phyloP scores from a whole-genome alignment of 768 basidiomycete species.

The Mycena albidolilacea region DNA sequence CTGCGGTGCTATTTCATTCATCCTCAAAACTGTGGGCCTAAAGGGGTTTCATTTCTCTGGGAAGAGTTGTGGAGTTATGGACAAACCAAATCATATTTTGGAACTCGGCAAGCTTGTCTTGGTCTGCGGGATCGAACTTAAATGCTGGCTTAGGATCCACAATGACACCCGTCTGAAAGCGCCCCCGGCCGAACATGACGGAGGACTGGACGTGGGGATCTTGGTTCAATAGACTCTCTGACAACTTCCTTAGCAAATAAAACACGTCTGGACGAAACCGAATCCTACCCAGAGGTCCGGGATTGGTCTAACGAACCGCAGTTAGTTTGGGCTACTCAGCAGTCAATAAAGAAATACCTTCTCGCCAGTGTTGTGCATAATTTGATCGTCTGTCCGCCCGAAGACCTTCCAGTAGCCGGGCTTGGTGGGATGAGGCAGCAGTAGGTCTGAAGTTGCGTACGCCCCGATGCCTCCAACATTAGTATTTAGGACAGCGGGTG shows the following conservation, averaged over 20 bases:
- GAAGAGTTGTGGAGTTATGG: neutral
- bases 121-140: conserved; percentile 43
- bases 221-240: conserved; percentile 54
- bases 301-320: neutral
- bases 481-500: conserved; percentile 50
- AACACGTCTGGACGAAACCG: neutral
- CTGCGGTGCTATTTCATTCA: too few relatives aligned
- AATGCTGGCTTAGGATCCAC: conserved; percentile 47
- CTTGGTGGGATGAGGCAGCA: conserved; percentile 60
- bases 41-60: too few relatives aligned
- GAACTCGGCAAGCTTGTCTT: conserved; percentile 39
- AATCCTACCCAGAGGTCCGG: neutral
- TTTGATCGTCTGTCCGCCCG: conserved; percentile 58
- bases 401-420: conserved; percentile 55
- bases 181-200: conserved; percentile 56
- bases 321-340: neutral
- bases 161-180: conserved; percentile 52
- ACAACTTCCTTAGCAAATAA: neutral
- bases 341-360: neutral
- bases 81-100: conserved; percentile 45
- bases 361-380: conserved; percentile 5
- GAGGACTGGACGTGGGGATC: conserved; percentile 46
- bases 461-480: conserved; percentile 53
- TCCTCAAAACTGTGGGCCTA: too few relatives aligned
- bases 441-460: conserved; percentile 60